Conservation (phyloP, 164 flowering plant genomes). For the Nymphaea thermarum region DNA sequence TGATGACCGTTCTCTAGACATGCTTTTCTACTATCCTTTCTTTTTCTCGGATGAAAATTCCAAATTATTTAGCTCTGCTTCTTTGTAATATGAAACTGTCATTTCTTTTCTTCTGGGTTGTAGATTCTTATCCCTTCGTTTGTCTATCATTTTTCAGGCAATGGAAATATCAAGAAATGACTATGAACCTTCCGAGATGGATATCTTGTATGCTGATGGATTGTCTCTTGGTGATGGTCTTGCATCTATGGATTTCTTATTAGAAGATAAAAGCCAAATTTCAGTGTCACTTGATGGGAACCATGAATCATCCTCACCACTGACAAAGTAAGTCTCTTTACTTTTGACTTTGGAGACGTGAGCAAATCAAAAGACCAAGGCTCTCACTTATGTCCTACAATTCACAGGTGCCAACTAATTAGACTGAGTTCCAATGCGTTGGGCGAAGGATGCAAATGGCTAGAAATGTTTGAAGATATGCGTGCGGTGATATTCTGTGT, state of each 20-base stretch:
- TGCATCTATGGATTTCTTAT: slow-evolving; percentile 23
- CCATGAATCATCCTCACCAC: slow-evolving; percentile 18
- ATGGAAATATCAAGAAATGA: slow-evolving; percentile 34
- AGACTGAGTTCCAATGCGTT: slow-evolving; percentile 33
- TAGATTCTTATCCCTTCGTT: too few species aligned
- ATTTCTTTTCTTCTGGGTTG: too few species aligned
- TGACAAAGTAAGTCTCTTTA: slow-evolving; percentile 14
- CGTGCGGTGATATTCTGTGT: slow-evolving; percentile 37
- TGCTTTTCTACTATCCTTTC: too few species aligned
- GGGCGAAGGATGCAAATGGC: slow-evolving; percentile 43
- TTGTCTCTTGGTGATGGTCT: slow-evolving; percentile 29
- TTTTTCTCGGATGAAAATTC: too few species aligned
- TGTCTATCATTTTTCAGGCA: slow-evolving; percentile 14
- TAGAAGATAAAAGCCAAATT: slow-evolving; percentile 26
- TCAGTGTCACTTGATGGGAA: slow-evolving; percentile 23
- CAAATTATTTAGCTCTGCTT: too few species aligned
- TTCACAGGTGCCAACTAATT: slow-evolving; percentile 33
- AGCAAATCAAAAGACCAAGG: too few species aligned
- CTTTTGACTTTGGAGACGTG: not conserved
- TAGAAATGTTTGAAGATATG: slow-evolving; percentile 54
- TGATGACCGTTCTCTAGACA: too few species aligned
- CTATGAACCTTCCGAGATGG: slow-evolving; percentile 33
- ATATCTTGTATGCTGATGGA: slow-evolving; percentile 35
- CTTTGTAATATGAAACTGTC: too few species aligned
- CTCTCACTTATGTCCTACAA: not conserved